phyloP scores from a whole-genome alignment of 768 basidiomycete genomes.

The Neoboletus magnificus region DNA sequence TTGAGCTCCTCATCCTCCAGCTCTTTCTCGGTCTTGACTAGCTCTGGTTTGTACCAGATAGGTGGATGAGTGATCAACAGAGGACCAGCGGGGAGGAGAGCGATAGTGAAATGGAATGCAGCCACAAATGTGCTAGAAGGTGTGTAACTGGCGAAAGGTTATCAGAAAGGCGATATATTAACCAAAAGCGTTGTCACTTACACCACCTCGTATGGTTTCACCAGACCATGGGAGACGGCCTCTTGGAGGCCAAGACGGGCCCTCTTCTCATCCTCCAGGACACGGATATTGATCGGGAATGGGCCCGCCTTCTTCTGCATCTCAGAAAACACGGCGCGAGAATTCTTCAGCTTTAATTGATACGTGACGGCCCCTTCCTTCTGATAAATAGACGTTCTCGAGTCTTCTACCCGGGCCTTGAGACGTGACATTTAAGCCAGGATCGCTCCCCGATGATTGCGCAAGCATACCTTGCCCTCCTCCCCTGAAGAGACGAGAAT shows the following conservation, averaged over 20 bases:
- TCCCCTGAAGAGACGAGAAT: conserved; percentile 83
- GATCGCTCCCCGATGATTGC: background rate
- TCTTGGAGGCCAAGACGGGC: conserved; percentile 94
- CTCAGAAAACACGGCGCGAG: conserved; percentile 93
- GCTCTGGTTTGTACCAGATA: conserved; percentile 89
- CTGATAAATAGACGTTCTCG: conserved; percentile 91
- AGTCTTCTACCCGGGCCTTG: conserved; percentile 86
- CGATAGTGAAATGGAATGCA: conserved; percentile 96
- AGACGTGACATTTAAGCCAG: background rate
- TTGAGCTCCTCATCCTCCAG: conserved; percentile 87
- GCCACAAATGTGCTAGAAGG: conserved; percentile 83
- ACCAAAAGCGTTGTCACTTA: conserved; percentile 39
- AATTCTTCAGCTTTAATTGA: conserved; percentile 97
- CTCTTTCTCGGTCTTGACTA: conserved; percentile 87
- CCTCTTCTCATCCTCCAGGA: conserved; percentile 93
- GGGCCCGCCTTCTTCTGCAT: conserved; percentile 97
- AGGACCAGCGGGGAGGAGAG: conserved; percentile 86
- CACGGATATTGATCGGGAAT: conserved; percentile 96
- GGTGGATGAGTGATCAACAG: conserved; percentile 84
- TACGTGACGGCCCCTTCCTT: conserved; percentile 83
- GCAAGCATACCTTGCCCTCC: conserved; percentile 74
- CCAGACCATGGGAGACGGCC: conserved; percentile 89
- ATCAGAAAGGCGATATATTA: background rate
- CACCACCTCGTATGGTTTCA: conserved; percentile 95
- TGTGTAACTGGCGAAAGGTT: conserved; percentile 56